Evolutionary conservation across 2,329 filamentous ascomycete species (phyloP), one percentile per base, ranked within the genome.

Genomic region (Epichloe gansuensis): DNA sequence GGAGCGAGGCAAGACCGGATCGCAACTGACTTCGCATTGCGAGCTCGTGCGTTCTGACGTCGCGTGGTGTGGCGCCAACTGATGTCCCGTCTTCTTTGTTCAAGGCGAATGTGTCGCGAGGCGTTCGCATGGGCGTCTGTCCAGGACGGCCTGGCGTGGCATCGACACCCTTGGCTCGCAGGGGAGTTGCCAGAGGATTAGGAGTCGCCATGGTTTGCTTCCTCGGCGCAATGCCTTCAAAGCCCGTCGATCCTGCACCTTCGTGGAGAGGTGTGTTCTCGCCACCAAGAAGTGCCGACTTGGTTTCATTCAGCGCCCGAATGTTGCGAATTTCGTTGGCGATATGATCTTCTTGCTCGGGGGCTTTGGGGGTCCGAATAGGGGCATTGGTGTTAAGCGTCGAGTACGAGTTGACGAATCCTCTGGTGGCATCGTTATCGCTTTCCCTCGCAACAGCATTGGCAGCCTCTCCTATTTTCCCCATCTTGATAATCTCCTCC

Each of bases 401-500:
- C 15, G 85, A 81, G 67, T 98, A 98, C 59, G 89, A 87, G 58
- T 88, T 89, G 53, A 97, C 79, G 45, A 98, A 74, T 4, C 90
- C 89, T 58, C 86, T 81, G 0, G 90, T 95, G 50, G 87, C 82
- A 63, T 89, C 82, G 57, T 90, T 94, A 54, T 95, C 89, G 64
- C 87, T 86, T 50, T 82, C 81, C 44, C 80, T 80, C 4, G 87
- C 88, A 65, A 87, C 74, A 56, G 77, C 73, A 61, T 83, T 89
- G 43, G 93, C 93, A 49, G 85, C 83, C 63, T 96, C 89, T 39
- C 91, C 93, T 54, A 89, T 81, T 78, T 95, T 87, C 44, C 93
- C 91, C 89, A 97, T 95, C 74, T 98, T 98, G 57, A 98, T 89
- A 62, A 98, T 97, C 59, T 96, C 90, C 64, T 98, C 93, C 54